Evolutionary conservation across 139 green algal species (phyloP).

Genomic region (Tetradesmus lagerheimii): DNA sequence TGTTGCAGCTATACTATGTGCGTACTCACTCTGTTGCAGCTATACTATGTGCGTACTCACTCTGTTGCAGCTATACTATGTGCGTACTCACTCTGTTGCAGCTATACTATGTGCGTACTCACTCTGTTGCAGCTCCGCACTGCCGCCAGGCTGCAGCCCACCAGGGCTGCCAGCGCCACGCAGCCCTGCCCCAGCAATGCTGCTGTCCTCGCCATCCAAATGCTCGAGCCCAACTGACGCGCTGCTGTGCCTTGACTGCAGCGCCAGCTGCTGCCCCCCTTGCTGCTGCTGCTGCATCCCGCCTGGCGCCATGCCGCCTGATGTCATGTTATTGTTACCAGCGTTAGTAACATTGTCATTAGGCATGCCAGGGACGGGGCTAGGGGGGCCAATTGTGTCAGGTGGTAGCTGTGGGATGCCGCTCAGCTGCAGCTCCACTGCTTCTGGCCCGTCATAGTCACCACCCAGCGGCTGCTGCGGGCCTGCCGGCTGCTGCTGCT

Average conservation of each 20-base stretch:
- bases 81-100: too few species aligned
- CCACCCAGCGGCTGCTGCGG: background rate
- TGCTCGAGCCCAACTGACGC: background rate
- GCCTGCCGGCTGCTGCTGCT: background rate
- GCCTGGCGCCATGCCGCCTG: background rate
- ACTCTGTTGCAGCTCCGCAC: background rate
- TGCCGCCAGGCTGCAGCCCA: background rate
- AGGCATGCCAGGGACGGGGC: background rate
- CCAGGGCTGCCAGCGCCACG: background rate
- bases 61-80: too few species aligned
- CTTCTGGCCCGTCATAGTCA: conserved; percentile 28
- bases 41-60: too few species aligned
- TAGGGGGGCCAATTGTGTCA: background rate
- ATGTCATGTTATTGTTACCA: background rate
- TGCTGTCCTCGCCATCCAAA: background rate
- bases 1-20: too few species aligned
- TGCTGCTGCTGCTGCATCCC: conserved; percentile 9
- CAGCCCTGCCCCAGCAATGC: too few species aligned
- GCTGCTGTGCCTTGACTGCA: background rate
- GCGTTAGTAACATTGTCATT: background rate
- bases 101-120: too few species aligned
- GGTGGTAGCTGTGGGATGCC: conserved; percentile 25
- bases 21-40: too few species aligned
- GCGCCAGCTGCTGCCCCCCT: background rate
- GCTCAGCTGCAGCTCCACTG: background rate